A percentile compares a stretch with the other conserved stretches of the same genome.
These are phyloP conservation scores for Melastoma malabathricum DNA, from an alignment of 345 rosid genomes.

Conservation along the genomic window DNA sequence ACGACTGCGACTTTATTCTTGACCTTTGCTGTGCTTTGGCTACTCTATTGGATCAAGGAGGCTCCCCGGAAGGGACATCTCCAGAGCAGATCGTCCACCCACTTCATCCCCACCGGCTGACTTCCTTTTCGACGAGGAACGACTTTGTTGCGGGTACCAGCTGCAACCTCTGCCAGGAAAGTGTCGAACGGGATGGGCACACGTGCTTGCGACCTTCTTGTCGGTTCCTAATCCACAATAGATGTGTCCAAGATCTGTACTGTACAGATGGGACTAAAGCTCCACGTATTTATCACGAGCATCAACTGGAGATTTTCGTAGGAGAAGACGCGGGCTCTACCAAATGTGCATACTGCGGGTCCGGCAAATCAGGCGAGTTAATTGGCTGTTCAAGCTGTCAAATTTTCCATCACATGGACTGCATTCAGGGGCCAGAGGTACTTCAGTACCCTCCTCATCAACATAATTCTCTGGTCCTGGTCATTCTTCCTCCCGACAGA, in stretches of 20 bases:
- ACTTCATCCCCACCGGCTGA: neutral
- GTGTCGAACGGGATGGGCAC: rapidly evolving
- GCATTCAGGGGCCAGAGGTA: too few species aligned
- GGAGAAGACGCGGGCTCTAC: rapidly evolving
- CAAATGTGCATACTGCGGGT: rapidly evolving
- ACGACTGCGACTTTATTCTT: too few species aligned
- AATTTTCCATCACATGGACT: neutral
- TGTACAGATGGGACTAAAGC: too few species aligned
- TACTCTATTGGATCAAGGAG: too few species aligned
- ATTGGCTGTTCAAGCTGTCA: neutral
- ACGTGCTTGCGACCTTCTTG: too few species aligned
- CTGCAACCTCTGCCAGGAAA: neutral
- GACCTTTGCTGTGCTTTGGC: too few species aligned
- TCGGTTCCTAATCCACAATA: rapidly evolving
- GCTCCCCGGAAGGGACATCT: too few species aligned
- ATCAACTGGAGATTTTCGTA: neutral
- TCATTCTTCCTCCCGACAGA: rapidly evolving
- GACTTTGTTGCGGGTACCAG: too few species aligned
- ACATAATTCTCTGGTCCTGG: neutral
- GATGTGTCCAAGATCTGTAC: too few species aligned
- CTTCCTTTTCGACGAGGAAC: neutral
- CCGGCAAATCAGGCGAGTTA: rapidly evolving
- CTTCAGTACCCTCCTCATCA: neutral
- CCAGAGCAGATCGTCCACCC: too few species aligned
- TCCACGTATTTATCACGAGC: neutral